Evolutionary conservation across 768 basidiomycete species (phyloP), one percentile per base, ranked within the genome.

Genomic region (Leccinellum rugosiceps): DNA sequence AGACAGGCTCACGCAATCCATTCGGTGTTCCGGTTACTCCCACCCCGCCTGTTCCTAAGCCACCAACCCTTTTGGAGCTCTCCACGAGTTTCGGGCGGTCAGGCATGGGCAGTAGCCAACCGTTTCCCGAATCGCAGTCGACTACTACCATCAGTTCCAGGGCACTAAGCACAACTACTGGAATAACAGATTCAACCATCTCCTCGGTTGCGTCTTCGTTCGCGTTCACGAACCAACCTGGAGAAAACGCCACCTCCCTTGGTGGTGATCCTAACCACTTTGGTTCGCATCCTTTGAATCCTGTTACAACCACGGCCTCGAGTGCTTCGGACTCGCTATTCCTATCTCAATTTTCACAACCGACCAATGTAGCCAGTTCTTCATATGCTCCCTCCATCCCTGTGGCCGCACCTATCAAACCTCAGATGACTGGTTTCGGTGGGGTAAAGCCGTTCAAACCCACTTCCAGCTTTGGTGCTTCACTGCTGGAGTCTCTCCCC

Each of bases 1-100:
- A 89, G 69, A 99, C 97, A 3, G 96, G 97, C 26, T 92, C 92
- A 7, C 86, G 85, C 63, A 99, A 99, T 79, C 97, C 97, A 3
- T 99, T 99, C 61, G 95, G 94, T 6, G 82, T 84, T 30, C 83
- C 90, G 4, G 77, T 81, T 6, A 78, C 80, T 9, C 75, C 83
- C 23, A 74, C 77, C 15, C 82, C 86, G 1, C 85, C 89, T 15
- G 77, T 90, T 26, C 89, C 91, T 1, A 89, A 86, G 69, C 82
- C 79, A 28, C 92, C 89, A 10, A 93, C 91, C 2, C 75, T 98
- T 66, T 83, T 90, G 73, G 90, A 97, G 66, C 74, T 98, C 14
- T 81, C 86, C 3, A 81, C 80, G 75, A 81, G 83, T 10, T 61
- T 72, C 17, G 75, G 73, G 45, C 67, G 59, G 44, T 34, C 52